These are phyloP conservation scores for Aspergillus costaricaensis DNA, from an alignment of 2,329 filamentous ascomycete genomes.

Conservation along the genomic window DNA sequence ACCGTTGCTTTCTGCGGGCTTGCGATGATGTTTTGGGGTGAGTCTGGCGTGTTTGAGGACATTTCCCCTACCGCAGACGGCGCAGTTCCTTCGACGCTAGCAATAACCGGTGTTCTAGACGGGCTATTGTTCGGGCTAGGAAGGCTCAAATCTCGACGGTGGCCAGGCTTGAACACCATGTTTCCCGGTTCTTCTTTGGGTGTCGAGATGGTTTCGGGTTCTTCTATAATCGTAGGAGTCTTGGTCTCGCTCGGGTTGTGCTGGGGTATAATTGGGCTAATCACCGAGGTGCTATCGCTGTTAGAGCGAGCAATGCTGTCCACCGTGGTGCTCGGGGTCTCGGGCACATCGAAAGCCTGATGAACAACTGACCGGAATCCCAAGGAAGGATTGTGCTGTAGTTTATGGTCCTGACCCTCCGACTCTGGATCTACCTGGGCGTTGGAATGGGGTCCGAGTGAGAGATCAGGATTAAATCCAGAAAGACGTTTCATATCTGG, in stretches of 20 bases:
- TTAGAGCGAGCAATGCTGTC: conserved; percentile 59
- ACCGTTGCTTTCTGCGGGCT: conserved; percentile 12
- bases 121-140: conserved; percentile 63
- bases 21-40: conserved; percentile 15
- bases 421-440: conserved; percentile 19
- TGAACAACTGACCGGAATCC: conserved; percentile 64
- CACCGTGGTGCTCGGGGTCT: conserved; percentile 57
- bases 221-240: conserved; percentile 60
- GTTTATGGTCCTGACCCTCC: conserved; percentile 24
- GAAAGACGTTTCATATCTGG: conserved; percentile 49
- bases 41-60: conserved; percentile 40
- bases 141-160: conserved; percentile 60
- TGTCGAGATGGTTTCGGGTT: conserved; percentile 43
- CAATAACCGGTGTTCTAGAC: conserved; percentile 59
- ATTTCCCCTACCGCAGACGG: conserved; percentile 50
- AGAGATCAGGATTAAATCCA: conserved; percentile 36
- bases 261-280: conserved; percentile 64
- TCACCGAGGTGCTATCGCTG: conserved; percentile 62
- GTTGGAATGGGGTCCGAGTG: conserved; percentile 18
- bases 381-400: conserved; percentile 56
- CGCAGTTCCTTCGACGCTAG: conserved; percentile 42
- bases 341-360: conserved; percentile 62
- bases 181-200: conserved; percentile 20
- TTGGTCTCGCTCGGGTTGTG: conserved; percentile 43
- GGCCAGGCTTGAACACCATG: conserved; percentile 53